Evolutionary conservation across 805 yeast species (phyloP).

Genomic region (Monosporozyma unispora): DNA sequence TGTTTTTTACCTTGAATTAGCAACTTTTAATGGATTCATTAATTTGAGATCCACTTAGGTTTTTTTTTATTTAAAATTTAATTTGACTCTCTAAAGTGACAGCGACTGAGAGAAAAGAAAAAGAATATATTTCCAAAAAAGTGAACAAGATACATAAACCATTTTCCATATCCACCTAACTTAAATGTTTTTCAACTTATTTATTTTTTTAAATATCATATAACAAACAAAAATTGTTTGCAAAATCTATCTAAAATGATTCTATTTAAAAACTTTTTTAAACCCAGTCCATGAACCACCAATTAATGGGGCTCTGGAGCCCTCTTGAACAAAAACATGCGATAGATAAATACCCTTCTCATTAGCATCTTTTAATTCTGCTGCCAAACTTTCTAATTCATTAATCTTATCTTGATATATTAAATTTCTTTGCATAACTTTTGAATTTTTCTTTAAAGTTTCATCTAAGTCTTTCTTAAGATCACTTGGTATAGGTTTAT

Average conservation of each 20-base stretch:
- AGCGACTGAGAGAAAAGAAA: too few relatives aligned
- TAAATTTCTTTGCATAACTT: slow-evolving; percentile 56
- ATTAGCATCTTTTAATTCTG: slow-evolving; percentile 28
- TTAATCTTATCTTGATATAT: slow-evolving; percentile 45
- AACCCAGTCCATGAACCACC: slow-evolving; percentile 14
- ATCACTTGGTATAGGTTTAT: slow-evolving; percentile 31
- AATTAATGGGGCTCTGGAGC: slow-evolving; percentile 5
- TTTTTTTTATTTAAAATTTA: background rate
- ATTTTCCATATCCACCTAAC: too few relatives aligned
- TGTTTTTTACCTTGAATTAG: background rate
- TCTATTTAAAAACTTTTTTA: slow-evolving; percentile 12
- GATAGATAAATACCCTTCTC: slow-evolving; percentile 7
- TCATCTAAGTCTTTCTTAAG: slow-evolving; percentile 44
- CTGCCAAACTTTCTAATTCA: slow-evolving; percentile 35
- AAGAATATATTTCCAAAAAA: too few relatives aligned
- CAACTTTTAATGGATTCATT: too few relatives aligned
- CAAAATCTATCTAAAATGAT: background rate
- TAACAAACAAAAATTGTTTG: background rate
- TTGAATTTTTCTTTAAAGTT: slow-evolving; percentile 51
- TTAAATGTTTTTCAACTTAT: too few relatives aligned
- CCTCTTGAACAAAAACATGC: background rate
- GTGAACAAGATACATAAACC: too few relatives aligned
- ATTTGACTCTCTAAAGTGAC: background rate
- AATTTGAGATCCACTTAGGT: background rate
- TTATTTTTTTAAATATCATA: background rate